Percentiles rank a stretch among this genome's conserved stretches.
phyloP scores from a whole-genome alignment of 805 yeast genomes.

The Kuraishia cidri region DNA sequence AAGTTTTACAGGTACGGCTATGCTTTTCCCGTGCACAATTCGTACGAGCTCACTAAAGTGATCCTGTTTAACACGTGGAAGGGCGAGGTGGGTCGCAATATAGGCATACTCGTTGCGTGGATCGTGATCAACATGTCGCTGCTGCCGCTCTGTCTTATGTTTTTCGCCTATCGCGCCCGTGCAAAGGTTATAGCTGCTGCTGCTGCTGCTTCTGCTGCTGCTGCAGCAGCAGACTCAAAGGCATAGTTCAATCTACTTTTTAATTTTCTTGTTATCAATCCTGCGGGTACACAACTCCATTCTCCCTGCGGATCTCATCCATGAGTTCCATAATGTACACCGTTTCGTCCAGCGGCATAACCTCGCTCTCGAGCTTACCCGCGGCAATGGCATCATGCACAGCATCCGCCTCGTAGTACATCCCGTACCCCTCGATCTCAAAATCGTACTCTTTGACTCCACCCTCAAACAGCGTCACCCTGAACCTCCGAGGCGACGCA shows the following conservation, averaged over 20 bases:
- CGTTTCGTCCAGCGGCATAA: constrained; percentile 31
- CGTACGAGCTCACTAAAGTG: constrained; percentile 52
- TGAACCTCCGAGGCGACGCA: constrained; percentile 18
- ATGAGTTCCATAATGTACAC: constrained; percentile 31
- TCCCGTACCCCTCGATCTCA: constrained; percentile 29
- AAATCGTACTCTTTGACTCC: constrained; percentile 14
- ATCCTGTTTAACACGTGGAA: constrained; percentile 47
- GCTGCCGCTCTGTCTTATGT: constrained; percentile 33
- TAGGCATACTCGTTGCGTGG: constrained; percentile 57
- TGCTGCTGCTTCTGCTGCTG: not conserved
- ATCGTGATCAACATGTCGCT: constrained; percentile 35
- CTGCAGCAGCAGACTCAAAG: not conserved
- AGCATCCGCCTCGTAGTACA: constrained; percentile 48
- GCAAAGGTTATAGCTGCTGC: constrained; percentile 19
- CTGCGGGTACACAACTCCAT: no score
- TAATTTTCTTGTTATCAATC: no score
- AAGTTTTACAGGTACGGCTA: constrained; percentile 57
- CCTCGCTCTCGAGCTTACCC: constrained; percentile 26
- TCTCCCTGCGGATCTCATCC: no score
- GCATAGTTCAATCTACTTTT: no score
- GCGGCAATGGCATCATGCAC: constrained; percentile 32
- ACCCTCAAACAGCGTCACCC: constrained; percentile 15
- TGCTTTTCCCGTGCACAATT: constrained; percentile 61
- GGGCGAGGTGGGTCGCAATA: constrained; percentile 48
- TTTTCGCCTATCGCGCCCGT: constrained; percentile 21